Base-by-base conservation (phyloP, 352 stramenopile species). In the Phytophthora pini region DNA sequence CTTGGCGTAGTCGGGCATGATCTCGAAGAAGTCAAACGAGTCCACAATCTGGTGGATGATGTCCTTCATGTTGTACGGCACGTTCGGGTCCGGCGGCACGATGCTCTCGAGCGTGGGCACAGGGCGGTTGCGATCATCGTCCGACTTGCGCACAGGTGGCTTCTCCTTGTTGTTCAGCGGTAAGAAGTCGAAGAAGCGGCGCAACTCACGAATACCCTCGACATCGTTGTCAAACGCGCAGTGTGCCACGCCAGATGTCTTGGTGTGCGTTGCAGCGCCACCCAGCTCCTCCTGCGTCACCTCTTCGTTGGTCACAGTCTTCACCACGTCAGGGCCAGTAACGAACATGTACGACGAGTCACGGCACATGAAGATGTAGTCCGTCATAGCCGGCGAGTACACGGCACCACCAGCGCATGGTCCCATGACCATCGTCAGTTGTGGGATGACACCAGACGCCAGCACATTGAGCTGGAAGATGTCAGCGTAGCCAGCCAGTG, bases 261-360 rank as follows among this genome's bases (percentile, higher is more conserved):
- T 97, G 8, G 94, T 98, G 84, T 99, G 97, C 6, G 97, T 98
- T 4, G 84, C 84, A 46, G 96, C 92, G 43, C 97, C 97, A 48
- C 97, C 97, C 10, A 99, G 74, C 56, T 95, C 85, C 68, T 98
- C 93, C 70, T 98, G 96, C 1, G 93, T 98, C 15, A 99, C 95
- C 44, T 95, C 89, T 80, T 99, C 97, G 58, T 99, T 98, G 11
- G 97, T 99, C 40, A 99, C 97, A 4, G 95, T 99, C 79, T 99
- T 99, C 38, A 99, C 97, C 3, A 99, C 97, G 49, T 99, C 95
- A 0, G 97, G 97, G 15, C 97, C 97, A 6, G 97, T 99, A 40
- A 99, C 97, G 76, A 99, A 99, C 97, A 99, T 99, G 84, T 99
- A 99, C 26, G 90, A 98, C 15, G 95, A 98, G 54, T 98, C 76